Base-by-base conservation (phyloP, 805 yeast species). In the Nakazawaea sp. region DNA sequence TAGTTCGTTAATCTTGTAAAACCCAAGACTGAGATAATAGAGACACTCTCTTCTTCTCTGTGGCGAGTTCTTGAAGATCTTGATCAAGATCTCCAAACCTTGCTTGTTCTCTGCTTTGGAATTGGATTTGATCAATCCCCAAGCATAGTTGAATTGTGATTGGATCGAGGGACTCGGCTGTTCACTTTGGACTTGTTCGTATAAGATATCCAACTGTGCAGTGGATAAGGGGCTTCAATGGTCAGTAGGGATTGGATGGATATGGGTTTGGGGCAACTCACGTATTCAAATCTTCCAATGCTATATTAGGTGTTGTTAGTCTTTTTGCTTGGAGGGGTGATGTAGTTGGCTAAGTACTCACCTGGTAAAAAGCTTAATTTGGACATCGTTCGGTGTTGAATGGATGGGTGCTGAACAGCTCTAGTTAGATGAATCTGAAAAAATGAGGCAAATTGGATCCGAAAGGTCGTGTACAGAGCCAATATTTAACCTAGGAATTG, bases 71-170 rank as follows among this genome's bases (percentile, higher is more conserved):
- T 81, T 75, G 60, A 81, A 90, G 18, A 75, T 59, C 30, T 75
- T 76, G 0, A 86, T 73, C 42, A 92, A 64, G 20, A 90, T 66
- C 38, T 75, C 78, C 13, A 92, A 76, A 0, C 97, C 99, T 35
- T 81, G 68, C 48, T 81, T 70, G 52, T 85, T 94, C 43, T 84
- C 81, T 27, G 66, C 69, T 17, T 67, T 64, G 34, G 69, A 66
- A 35, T 58, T 53, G 2, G 95, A 78, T 56, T 87, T 89, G 44
- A 94, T 75, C 35, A 92, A 65, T 3, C 94, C 98, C 98, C 99
- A 92, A 0, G 97, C 95, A 50, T 84, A 85, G 59, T 94, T 92
- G 70, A 92, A 92, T 41, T 78, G 74, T 2, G 96, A 81, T 56
- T 88, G 97, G 0, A 84, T 70, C 0, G 89, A 70, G 0, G 86